Percentiles rank a stretch among this genome's conserved stretches.
Conservation (phyloP, 2,329 filamentous ascomycete species). For the Xylaria polymorpha region DNA sequence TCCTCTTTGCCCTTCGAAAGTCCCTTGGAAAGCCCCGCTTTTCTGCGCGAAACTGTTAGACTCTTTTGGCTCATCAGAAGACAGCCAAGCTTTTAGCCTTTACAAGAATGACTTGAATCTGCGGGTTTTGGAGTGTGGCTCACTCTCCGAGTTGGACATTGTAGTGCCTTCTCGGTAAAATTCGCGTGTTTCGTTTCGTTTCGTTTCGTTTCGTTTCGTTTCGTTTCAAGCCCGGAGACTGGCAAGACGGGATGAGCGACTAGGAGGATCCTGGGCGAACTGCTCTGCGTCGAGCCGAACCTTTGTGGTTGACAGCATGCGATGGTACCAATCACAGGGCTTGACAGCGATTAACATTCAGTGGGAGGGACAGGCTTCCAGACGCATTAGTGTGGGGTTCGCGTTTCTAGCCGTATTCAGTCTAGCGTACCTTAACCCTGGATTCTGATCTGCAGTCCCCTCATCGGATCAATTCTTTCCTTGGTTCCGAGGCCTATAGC, state of each 20-base stretch:
- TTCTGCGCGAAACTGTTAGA: slow-evolving; percentile 36
- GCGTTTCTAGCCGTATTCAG: background rate
- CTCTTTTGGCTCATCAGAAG: background rate
- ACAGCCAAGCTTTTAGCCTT: slow-evolving; percentile 5
- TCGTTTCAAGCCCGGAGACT: background rate
- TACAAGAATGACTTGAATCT: slow-evolving; percentile 37
- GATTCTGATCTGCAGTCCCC: background rate
- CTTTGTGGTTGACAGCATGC: slow-evolving; percentile 17
- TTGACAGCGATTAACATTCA: slow-evolving; percentile 1
- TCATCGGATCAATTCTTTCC: slow-evolving; percentile 18
- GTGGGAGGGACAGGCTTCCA: background rate
- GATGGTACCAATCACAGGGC: slow-evolving; percentile 7
- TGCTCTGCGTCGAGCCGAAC: slow-evolving; percentile 1
- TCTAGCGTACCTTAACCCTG: background rate
- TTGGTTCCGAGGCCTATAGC: background rate
- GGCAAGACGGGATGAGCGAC: background rate
- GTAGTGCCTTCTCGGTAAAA: slow-evolving; percentile 16
- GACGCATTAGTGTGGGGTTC: slow-evolving; percentile 1
- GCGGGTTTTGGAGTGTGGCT: slow-evolving; percentile 29
- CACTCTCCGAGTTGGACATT: slow-evolving; percentile 32
- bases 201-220: background rate
- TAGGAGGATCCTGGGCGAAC: slow-evolving; percentile 31
- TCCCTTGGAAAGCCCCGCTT: slow-evolving; percentile 34
- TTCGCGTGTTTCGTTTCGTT: background rate
- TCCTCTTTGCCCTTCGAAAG: slow-evolving; percentile 34